These are phyloP conservation scores for Capsicum rhomboideum DNA, from an alignment of 257 asterid genomes.

Conservation along the genomic window DNA sequence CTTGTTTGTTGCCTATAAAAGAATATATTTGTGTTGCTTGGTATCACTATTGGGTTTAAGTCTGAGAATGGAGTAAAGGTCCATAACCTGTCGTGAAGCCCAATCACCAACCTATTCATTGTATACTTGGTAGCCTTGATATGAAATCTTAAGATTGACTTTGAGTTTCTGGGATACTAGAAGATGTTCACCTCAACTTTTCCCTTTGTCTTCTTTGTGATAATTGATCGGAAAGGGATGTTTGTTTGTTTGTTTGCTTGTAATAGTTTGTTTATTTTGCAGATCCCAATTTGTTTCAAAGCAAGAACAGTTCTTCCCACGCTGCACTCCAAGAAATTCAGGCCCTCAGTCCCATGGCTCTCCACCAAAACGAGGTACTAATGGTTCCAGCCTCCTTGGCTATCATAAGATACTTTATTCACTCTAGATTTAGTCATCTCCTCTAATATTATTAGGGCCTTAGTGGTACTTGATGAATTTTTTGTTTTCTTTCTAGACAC, in stretches of 20 bases:
- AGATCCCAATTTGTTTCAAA: conserved; percentile 56
- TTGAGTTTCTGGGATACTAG: neutral
- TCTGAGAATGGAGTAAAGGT: neutral
- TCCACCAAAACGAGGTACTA: conserved; percentile 92
- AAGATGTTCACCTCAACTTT: neutral
- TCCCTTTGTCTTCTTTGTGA: neutral
- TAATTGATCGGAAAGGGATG: neutral
- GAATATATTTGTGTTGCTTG: neutral
- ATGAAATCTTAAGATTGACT: too few species aligned
- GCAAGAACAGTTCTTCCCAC: conserved; percentile 61
- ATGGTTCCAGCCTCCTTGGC: neutral
- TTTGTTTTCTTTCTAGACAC: conserved; percentile 49
- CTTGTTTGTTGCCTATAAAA: neutral
- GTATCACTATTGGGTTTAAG: neutral
- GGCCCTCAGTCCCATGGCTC: conserved; percentile 96
- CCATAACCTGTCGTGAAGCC: neutral
- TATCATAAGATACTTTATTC: neutral
- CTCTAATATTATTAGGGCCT: neutral
- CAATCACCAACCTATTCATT: neutral
- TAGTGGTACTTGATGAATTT: neutral
- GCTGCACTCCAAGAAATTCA: conserved; percentile 64
- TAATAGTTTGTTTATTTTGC: conserved; percentile 4
- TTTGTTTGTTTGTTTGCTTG: neutral
- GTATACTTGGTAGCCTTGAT: neutral
- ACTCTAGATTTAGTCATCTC: neutral